Conservation (phyloP, 345 rosid genomes). For the Eucalyptus pauciflora region DNA sequence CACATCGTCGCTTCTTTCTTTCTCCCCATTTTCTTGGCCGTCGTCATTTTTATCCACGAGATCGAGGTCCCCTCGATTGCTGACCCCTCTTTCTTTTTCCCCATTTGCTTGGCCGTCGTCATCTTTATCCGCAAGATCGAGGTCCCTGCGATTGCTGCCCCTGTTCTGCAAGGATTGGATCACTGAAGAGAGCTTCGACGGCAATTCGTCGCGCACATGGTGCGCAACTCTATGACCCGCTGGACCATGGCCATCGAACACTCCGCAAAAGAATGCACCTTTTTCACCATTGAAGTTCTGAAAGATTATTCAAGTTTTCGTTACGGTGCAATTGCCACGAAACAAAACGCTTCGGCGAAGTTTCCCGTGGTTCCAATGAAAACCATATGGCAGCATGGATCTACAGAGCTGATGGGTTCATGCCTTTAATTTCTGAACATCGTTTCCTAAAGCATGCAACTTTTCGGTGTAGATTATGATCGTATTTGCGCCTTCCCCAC, state of each 20-base stretch:
- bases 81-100: neutral
- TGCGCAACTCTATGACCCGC: constrained; percentile 73
- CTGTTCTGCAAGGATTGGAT: constrained; percentile 16
- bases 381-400: neutral
- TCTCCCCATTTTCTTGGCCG: neutral
- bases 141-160: neutral
- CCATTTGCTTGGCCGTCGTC: neutral
- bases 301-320: neutral
- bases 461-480: neutral
- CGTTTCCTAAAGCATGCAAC: neutral
- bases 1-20: neutral
- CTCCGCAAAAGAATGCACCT: constrained; percentile 63
- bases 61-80: neutral
- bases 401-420: neutral
- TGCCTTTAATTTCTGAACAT: neutral
- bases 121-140: neutral
- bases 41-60: neutral
- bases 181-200: constrained; percentile 49
- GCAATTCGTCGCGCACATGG: constrained; percentile 53
- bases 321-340: neutral
- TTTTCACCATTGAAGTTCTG: constrained; percentile 64
- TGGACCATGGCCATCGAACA: constrained; percentile 96
- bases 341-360: neutral
- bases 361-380: neutral
- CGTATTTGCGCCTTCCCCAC: neutral